These are phyloP conservation scores for Corylus heterophylla DNA, from an alignment of 306 rosid genomes.

Conservation along the genomic window DNA sequence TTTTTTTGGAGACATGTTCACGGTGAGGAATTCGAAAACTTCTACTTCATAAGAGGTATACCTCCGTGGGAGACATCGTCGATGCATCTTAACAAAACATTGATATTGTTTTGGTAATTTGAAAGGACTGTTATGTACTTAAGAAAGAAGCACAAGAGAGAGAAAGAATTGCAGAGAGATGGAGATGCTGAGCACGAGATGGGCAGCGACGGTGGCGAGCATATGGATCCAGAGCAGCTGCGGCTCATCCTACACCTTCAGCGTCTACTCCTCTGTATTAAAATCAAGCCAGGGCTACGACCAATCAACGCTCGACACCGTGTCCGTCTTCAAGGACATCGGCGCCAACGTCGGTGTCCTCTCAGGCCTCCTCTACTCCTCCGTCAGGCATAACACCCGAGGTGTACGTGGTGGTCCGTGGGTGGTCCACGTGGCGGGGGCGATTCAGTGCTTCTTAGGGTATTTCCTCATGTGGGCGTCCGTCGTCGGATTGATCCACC, in stretches of 20 bases:
- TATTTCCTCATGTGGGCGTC: constrained; percentile 75
- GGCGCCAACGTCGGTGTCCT: constrained; percentile 83
- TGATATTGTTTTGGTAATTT: no score
- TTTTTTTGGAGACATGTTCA: no score
- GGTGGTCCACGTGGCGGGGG: constrained; percentile 63
- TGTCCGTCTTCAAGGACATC: constrained; percentile 91
- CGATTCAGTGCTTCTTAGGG: constrained; percentile 60
- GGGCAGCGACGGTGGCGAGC: constrained; percentile 63
- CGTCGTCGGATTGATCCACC: constrained; percentile 56
- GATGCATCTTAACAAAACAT: no score
- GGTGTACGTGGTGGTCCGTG: constrained; percentile 65
- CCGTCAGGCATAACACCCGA: constrained; percentile 38
- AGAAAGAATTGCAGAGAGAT: background rate
- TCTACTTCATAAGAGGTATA: no score
- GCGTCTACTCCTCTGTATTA: constrained; percentile 73
- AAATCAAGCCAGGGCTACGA: constrained; percentile 74
- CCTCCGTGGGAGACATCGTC: no score
- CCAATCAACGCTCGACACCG: constrained; percentile 89
- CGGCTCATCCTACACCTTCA: constrained; percentile 87
- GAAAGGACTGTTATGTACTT: no score
- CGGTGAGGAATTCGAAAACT: no score
- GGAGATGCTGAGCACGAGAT: constrained; percentile 54
- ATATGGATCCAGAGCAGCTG: constrained; percentile 83
- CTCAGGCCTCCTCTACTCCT: constrained; percentile 79
- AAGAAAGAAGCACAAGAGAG: no score